Base-by-base conservation (phyloP, 139 green algal species). In the Edaphochlamys debaryana region DNA sequence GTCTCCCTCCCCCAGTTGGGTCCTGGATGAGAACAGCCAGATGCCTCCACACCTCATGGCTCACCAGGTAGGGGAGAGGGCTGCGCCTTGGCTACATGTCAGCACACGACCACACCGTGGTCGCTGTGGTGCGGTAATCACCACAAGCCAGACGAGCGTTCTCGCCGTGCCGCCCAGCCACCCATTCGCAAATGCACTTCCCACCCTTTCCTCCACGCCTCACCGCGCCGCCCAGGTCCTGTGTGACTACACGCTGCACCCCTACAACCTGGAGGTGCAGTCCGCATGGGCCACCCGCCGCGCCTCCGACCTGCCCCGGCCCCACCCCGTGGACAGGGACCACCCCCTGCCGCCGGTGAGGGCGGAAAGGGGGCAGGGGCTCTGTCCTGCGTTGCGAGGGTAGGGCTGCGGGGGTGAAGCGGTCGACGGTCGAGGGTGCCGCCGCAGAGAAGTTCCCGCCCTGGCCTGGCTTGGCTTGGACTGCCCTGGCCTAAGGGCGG, bases 31-130 rank as follows among this genome's bases (percentile, higher is more conserved):
- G 71, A 45, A 48, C 22, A 58, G 34, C 0, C 84, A 82, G 84
- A 63, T 79, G 56, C 84, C 88, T 5, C 88, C 90, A 13, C 88
- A 94, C 73, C 48, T 91, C 1, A 48, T 87, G 34, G 68, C 71
- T 38, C 36, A 64, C 29, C 70, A 54, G 45, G 45, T 54, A n/a
- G n/a, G n/a, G n/a, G n/a, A n/a, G n/a, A n/a, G n/a, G n/a, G n/a
- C n/a, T n/a, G n/a, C n/a, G n/a, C n/a, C n/a, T n/a, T n/a, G n/a
- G n/a, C n/a, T n/a, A n/a, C n/a, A n/a, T n/a, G n/a, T n/a, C n/a
- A n/a, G n/a, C n/a, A n/a, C n/a, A n/a, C n/a, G n/a, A n/a, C n/a
- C n/a, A n/a, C n/a, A n/a, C n/a, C n/a, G n/a, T n/a, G n/a, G n/a
- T n/a, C n/a, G n/a, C n/a, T n/a, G n/a, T n/a, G n/a, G n/a, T n/a